Evolutionary conservation across 805 yeast species (phyloP), one percentile per base, ranked within the genome.

Genomic region (Cyberlindnera meyerae): DNA sequence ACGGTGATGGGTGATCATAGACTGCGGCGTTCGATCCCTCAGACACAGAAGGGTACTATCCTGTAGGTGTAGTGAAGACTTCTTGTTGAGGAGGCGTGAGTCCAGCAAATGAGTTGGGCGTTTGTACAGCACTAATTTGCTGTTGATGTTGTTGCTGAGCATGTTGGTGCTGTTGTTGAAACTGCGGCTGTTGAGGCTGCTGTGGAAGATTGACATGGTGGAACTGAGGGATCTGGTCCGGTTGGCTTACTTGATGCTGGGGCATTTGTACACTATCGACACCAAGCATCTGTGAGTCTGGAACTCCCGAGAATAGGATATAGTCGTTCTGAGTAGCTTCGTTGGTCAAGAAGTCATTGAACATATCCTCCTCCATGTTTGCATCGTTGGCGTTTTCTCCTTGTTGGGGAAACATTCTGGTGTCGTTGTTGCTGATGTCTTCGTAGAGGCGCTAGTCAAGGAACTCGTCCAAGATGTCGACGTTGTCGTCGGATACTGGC

Each of bases 401-500:
- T 18, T 17, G 29, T 16, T 18, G 8, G 14, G 20, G 13, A 2
- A 8, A 15, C 13, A 13, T 31, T 21, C 22, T 27, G 31, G 6
- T 11, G 18, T 11, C 27, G 36, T 24, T 15, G 24, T 17, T 28
- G 33, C 13, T 28, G 33, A 11, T 18, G 16, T 50, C 54, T 3
- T 50, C 56, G 18, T 52, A 53, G 9, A 52, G 33, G 8, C 58
- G 44, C 31, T 43, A 48, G 37, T 53, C 58, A 18, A 53, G 22
- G 36, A 53, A 53, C 42, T 77, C 82, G 47, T 74, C 79, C 30
- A 77, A 51, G 24, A 77, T 64, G 42, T 77, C 81, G 6, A 44
- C 22, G 32, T 40, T 33, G 21, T 39, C 40, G 12, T 13, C 18
- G 16, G 11, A 20, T 8, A 9, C 22, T 7, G 22, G 22, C 22